Percentiles rank a stretch among this genome's conserved stretches.
Conservation (phyloP, 2,329 filamentous ascomycete genomes). For the Colletotrichum tropicicola region DNA sequence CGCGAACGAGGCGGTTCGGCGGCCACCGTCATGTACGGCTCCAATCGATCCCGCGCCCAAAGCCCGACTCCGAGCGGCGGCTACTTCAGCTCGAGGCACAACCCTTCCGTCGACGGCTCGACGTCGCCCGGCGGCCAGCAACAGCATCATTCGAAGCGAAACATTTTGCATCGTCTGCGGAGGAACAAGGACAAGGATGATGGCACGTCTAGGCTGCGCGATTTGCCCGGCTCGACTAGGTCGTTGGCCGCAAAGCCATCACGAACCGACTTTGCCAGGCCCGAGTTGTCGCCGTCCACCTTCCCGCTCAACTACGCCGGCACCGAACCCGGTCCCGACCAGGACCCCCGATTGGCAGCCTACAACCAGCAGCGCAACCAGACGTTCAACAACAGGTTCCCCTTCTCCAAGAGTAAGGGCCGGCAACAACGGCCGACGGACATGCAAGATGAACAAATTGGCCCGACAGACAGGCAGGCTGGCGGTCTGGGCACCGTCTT, state of each 20-base stretch:
- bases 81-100: slow-evolving; percentile 57
- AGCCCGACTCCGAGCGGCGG: slow-evolving; percentile 84
- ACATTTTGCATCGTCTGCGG: slow-evolving; percentile 58
- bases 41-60: slow-evolving; percentile 68
- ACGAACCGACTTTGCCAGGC: slow-evolving; percentile 53
- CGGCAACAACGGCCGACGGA: slow-evolving; percentile 57
- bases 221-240: slow-evolving; percentile 61
- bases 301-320: slow-evolving; percentile 41
- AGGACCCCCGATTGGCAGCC: slow-evolving; percentile 35
- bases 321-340: slow-evolving; percentile 39
- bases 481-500: slow-evolving; percentile 66
- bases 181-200: slow-evolving; percentile 66
- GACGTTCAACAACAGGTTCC: slow-evolving; percentile 71
- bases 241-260: slow-evolving; percentile 62
- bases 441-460: slow-evolving; percentile 66
- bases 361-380: slow-evolving; percentile 47
- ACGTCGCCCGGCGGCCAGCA: slow-evolving; percentile 59
- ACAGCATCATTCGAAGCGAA: slow-evolving; percentile 56
- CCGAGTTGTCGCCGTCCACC: slow-evolving; percentile 48
- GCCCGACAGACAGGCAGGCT: slow-evolving; percentile 63
- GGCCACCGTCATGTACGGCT: slow-evolving; percentile 51
- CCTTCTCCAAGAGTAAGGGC: slow-evolving; percentile 64
- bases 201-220: slow-evolving; percentile 51
- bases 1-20: slow-evolving; percentile 62
- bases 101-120: slow-evolving; percentile 59